These are phyloP conservation scores for Corinectria fuckeliana DNA, from an alignment of 2,329 filamentous ascomycete species.

Conservation along the genomic window DNA sequence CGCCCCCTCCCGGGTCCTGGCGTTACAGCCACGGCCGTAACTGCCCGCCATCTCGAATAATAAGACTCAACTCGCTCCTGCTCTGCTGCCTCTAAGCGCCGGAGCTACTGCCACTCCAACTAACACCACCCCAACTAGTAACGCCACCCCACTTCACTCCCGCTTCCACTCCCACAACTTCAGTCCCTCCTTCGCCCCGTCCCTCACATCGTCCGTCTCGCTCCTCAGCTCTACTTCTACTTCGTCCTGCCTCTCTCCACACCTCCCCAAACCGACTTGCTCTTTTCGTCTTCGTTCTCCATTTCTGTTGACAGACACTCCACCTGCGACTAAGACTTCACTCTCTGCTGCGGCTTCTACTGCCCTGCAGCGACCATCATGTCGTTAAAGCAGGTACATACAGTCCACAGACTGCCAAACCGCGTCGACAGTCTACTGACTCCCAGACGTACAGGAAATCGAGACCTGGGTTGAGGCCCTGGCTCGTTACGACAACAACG, in stretches of 20 bases:
- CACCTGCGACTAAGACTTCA: conserved; percentile 1
- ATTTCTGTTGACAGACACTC: conserved; percentile 6
- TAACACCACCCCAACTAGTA: conserved; percentile 11
- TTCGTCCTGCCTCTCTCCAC: conserved; percentile 24
- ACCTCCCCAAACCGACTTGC: conserved; percentile 20
- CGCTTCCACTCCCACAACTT: conserved; percentile 9
- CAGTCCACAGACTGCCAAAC: background rate
- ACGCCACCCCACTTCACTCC: conserved; percentile 17
- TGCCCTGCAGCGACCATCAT: conserved; percentile 48
- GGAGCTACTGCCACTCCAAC: conserved; percentile 17
- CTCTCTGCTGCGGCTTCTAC: conserved; percentile 26
- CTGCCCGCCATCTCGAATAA: conserved; percentile 34
- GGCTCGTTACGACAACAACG: conserved; percentile 92
- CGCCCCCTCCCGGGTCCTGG: conserved; percentile 23
- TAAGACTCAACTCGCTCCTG: conserved; percentile 32
- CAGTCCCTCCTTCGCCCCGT: conserved; percentile 5
- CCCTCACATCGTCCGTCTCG: conserved; percentile 26
- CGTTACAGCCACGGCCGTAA: conserved; percentile 24
- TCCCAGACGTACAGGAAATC: conserved; percentile 74
- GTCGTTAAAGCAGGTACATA: conserved; percentile 66
- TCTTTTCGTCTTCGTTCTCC: conserved; percentile 15
- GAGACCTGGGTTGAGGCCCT: conserved; percentile 97
- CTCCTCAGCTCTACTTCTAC: conserved; percentile 22
- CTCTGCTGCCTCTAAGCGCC: conserved; percentile 34
- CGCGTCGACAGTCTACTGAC: conserved; percentile 24